A percentile compares a stretch with the other conserved stretches of the same genome.
Conservation (phyloP, 148 eudicot species). For the Camellia japonica region DNA sequence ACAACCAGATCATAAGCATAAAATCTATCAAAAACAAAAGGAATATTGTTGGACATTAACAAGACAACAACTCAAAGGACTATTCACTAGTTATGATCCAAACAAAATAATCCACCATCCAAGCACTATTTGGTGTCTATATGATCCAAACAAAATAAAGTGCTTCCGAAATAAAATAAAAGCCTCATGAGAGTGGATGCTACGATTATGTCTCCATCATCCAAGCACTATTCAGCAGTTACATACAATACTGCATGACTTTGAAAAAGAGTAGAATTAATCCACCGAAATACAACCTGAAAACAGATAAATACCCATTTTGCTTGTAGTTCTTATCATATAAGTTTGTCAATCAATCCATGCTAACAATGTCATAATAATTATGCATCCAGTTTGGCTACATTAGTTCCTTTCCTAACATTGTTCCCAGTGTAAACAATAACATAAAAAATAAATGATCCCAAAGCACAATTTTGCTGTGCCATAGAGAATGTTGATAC, state of each 20-base stretch:
- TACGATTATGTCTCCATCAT: background rate
- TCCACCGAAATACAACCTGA: background rate
- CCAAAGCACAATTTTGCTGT: background rate
- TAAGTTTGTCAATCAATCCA: background rate
- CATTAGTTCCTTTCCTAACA: background rate
- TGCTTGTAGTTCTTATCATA: background rate
- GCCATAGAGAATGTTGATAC: background rate
- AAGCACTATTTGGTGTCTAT: too few relatives aligned
- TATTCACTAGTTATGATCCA: too few relatives aligned
- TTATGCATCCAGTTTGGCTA: slow-evolving; percentile 3
- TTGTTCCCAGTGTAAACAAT: background rate
- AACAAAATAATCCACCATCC: too few relatives aligned
- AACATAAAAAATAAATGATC: background rate
- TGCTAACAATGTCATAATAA: background rate
- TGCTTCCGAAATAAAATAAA: too few relatives aligned
- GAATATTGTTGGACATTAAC: too few relatives aligned
- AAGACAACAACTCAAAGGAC: too few relatives aligned
- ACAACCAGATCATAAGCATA: too few relatives aligned
- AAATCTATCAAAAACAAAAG: too few relatives aligned
- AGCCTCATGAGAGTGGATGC: background rate
- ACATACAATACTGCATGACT: background rate
- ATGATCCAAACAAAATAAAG: too few relatives aligned
- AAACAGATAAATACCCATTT: background rate
- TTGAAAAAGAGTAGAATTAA: background rate
- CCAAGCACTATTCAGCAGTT: background rate